Evolutionary conservation across 176 grass and related monocot species (phyloP), one percentile per base, ranked within the genome.

Genomic region (Panicum miliaceum): DNA sequence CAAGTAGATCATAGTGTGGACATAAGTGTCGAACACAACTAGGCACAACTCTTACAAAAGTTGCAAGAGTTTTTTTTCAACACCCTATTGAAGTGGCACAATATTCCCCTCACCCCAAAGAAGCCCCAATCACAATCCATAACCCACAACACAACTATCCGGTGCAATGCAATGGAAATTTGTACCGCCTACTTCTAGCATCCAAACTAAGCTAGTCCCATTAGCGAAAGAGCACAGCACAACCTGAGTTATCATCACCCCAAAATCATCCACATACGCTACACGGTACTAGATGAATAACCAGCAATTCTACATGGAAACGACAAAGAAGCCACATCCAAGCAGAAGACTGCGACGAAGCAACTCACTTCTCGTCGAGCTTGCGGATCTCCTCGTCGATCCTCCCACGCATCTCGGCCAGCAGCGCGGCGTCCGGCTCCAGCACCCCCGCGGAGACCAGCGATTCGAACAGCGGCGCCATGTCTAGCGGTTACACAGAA

Each of bases 321-420:
- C 1, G 46, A 7, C 13, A 26, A n/a, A 64, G 7, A 54, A 53
- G 12, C 16, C 34, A 11, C 12, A 79, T 71, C 7, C 11, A 18
- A 23, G 26, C 0, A 85, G 51, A 35, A 51, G 20, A 34, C 46
- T 6, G 47, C 54, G 9, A 0, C 25, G 8, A 42, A 12, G 9
- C 45, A 11, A 88, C 87, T 92, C 59, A 98, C 95, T 95, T 95
- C 48, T 98, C 95, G 34, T 98, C 91, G 10, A 95, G 82, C 91
- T 95, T 98, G 84, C 89, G 86, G 64, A 91, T 87, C 84, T 93
- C 95, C 71, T 98, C 95, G 6, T 94, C 91, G 43, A 90, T 98
- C 75, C 76, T 66, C 68, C 68, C 85, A 73, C 84, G 84, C 93
- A 94, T 95, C 64, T 94, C 90, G 46, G 92, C 83, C 53, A 95